Conservation (phyloP, 2,329 filamentous ascomycete species). For the Microdochium bolleyi region DNA sequence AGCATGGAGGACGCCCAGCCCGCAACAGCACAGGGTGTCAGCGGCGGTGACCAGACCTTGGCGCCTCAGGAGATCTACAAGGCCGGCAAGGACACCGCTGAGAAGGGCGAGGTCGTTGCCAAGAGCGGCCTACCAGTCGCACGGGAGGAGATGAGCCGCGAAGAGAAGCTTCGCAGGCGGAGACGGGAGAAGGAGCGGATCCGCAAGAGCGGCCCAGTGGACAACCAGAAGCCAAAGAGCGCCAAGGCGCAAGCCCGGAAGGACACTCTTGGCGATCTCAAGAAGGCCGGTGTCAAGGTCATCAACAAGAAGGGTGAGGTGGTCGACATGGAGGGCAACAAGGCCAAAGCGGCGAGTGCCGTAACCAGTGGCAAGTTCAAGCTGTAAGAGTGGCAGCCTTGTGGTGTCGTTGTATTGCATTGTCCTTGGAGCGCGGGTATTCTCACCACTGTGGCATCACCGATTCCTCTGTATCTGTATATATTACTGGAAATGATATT, state of each 20-base stretch:
- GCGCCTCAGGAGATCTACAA: constrained; percentile 93
- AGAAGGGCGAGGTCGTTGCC: constrained; percentile 63
- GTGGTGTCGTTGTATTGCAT: neutral
- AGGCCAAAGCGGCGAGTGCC: constrained; percentile 48
- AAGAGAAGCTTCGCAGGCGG: constrained; percentile 71
- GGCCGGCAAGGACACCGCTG: constrained; percentile 58
- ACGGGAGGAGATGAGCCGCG: constrained; percentile 78
- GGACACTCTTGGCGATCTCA: constrained; percentile 36
- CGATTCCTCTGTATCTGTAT: neutral
- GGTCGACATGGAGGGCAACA: constrained; percentile 75
- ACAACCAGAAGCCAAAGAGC: constrained; percentile 38
- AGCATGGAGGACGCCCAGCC: constrained; percentile 94
- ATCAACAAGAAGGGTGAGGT: constrained; percentile 87
- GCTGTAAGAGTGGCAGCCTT: constrained; percentile 31
- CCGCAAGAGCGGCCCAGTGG: constrained; percentile 52
- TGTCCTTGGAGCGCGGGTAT: neutral
- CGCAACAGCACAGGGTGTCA: constrained; percentile 67
- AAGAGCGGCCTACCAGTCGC: constrained; percentile 73
- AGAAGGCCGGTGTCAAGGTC: constrained; percentile 76
- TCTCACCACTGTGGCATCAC: neutral
- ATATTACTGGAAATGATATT: neutral
- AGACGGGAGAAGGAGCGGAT: constrained; percentile 81
- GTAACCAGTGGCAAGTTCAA: constrained; percentile 52
- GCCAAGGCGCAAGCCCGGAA: constrained; percentile 51
- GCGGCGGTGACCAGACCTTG: constrained; percentile 62